These are phyloP conservation scores for Trichomonascaceae sp. DNA, from an alignment of 1,139 yeast genomes.

Conservation along the genomic window DNA sequence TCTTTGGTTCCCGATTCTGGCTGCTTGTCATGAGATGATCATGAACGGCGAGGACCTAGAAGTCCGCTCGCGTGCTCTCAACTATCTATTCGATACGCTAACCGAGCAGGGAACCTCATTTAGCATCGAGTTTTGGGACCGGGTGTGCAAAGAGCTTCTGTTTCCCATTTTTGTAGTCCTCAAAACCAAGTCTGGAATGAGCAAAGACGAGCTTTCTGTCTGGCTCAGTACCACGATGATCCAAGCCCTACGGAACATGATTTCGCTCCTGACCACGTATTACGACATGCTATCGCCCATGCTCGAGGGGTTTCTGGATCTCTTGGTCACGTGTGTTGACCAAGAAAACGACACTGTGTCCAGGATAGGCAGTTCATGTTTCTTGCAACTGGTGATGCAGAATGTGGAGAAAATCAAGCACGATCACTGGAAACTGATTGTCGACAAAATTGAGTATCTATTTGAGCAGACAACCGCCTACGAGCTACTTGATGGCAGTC, in stretches of 20 bases:
- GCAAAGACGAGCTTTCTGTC: conserved; percentile 75
- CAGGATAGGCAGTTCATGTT: conserved; percentile 81
- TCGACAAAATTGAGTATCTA: conserved; percentile 47
- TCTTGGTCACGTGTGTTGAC: conserved; percentile 78
- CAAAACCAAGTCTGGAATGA: conserved; percentile 58
- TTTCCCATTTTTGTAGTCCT: conserved; percentile 85
- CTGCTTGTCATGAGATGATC: conserved; percentile 74
- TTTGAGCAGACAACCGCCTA: conserved; percentile 77
- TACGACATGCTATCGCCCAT: conserved; percentile 60
- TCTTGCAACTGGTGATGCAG: conserved; percentile 61
- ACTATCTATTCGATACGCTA: conserved; percentile 66
- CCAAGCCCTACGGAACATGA: conserved; percentile 85
- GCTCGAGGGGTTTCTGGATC: conserved; percentile 64
- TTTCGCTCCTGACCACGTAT: conserved; percentile 68
- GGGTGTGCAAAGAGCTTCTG: conserved; percentile 58
- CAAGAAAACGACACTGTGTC: conserved; percentile 97
- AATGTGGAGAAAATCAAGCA: conserved; percentile 53
- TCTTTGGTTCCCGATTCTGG: conserved; percentile 71
- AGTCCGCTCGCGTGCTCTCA: conserved; percentile 81
- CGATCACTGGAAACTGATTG: conserved; percentile 66
- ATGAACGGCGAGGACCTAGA: conserved; percentile 93
- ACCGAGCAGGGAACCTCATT: conserved; percentile 71
- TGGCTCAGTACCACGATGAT: conserved; percentile 95
- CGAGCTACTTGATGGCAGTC: conserved; percentile 50
- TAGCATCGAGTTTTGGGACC: conserved; percentile 67